Percentiles rank a stretch among this genome's conserved stretches.
These are phyloP conservation scores for Sporisorium reilianum DNA, from an alignment of 1,284 basidiomycete genomes.

Conservation along the genomic window DNA sequence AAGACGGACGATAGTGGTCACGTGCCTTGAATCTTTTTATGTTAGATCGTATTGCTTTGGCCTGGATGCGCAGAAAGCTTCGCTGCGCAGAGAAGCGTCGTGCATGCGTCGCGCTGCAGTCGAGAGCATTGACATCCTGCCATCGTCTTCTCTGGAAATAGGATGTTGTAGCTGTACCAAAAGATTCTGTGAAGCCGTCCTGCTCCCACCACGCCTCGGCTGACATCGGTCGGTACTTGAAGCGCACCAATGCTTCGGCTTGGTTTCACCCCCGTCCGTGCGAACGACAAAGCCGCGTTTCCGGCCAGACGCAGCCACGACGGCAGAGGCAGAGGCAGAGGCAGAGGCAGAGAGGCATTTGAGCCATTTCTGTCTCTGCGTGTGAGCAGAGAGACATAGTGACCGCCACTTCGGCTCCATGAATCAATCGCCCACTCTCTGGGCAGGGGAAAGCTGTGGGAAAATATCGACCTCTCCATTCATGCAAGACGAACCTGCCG, in stretches of 20 bases:
- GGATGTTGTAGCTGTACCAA: too few relatives aligned
- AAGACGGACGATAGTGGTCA: background rate
- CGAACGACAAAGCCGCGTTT: background rate
- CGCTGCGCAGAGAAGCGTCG: background rate
- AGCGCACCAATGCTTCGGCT: background rate
- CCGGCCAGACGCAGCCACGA: background rate
- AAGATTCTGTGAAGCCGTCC: too few relatives aligned
- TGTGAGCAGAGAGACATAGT: too few relatives aligned
- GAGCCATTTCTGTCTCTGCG: too few relatives aligned
- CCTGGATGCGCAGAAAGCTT: background rate
- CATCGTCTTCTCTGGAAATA: background rate
- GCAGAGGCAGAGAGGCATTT: too few relatives aligned
- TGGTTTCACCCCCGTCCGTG: background rate
- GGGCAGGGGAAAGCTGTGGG: too few relatives aligned
- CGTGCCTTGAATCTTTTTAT: background rate
- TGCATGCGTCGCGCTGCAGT: background rate
- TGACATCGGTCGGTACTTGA: background rate
- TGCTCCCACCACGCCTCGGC: too few relatives aligned
- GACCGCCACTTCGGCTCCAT: too few relatives aligned
- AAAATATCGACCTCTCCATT: too few relatives aligned
- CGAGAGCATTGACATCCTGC: background rate
- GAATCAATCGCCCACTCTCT: too few relatives aligned
- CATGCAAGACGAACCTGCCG: too few relatives aligned
- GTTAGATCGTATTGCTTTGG: background rate
- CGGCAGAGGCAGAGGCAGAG: background rate